phyloP scores from a whole-genome alignment of 2,329 filamentous ascomycete species.

The Pseudocercospora musae region DNA sequence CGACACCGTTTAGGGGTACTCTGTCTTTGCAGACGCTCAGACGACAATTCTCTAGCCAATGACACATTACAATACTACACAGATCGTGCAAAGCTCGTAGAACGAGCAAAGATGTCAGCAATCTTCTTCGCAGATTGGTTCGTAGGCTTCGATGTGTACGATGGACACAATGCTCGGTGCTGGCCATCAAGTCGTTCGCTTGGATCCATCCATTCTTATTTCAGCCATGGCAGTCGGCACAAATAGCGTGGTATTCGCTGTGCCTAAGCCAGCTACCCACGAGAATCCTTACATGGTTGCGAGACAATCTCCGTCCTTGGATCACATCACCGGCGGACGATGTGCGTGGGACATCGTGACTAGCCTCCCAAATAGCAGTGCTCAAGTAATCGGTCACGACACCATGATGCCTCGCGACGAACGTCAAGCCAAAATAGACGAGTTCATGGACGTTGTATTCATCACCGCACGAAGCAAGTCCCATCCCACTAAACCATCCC shows the following conservation, averaged over 20 bases:
- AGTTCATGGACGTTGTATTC: constrained; percentile 59
- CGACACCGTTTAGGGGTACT: neutral
- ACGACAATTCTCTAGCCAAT: constrained; percentile 39
- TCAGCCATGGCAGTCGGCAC: constrained; percentile 65
- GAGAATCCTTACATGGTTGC: constrained; percentile 61
- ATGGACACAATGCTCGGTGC: constrained; percentile 49
- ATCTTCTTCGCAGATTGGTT: constrained; percentile 65
- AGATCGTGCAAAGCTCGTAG: constrained; percentile 60
- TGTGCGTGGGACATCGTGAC: constrained; percentile 68
- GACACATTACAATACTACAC: constrained; percentile 60
- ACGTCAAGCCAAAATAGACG: constrained; percentile 59
- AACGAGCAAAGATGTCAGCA: constrained; percentile 60
- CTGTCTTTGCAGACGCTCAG: neutral
- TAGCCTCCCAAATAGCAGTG: constrained; percentile 58
- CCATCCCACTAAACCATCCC: neutral
- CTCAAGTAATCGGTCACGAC: constrained; percentile 59
- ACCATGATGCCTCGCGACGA: constrained; percentile 59
- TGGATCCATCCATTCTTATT: constrained; percentile 63
- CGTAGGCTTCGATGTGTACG: constrained; percentile 61
- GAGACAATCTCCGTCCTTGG: constrained; percentile 59
- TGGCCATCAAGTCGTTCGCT: constrained; percentile 53
- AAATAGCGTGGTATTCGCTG: constrained; percentile 59
- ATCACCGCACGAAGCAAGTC: constrained; percentile 21
- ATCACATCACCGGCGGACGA: constrained; percentile 59
- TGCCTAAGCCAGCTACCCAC: constrained; percentile 61